Base-by-base conservation (phyloP, 2,329 filamentous ascomycete genomes). In the Exophiala oligosperma region DNA sequence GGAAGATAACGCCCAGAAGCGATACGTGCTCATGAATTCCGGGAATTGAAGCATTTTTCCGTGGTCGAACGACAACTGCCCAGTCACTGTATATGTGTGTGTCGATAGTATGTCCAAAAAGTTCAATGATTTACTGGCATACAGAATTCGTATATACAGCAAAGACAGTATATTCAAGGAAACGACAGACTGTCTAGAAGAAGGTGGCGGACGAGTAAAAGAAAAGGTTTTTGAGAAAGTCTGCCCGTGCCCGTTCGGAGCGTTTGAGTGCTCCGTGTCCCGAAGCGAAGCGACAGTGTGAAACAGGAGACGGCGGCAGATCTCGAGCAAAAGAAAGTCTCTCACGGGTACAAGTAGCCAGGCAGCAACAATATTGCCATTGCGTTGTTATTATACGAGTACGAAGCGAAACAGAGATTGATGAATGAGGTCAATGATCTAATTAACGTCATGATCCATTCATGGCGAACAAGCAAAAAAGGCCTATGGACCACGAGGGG, bases 31-130 rank as follows among this genome's bases (percentile, higher is more conserved):
- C 41, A 59, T 35, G 37, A 59, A 59, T 14, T 54, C 58, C 11
- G 61, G 61, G 21, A 40, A 81, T 73, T 2, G 73, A 74, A 26
- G 77, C 65, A 64, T 76, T 76, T 54, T 73, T 17, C 17, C 17
- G 17, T 17, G 17, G 17, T 17, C 17, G 17, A 69, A 55, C 6
- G 32, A 9, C 32, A 35, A 28, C 32, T 35, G 32, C 6, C 17
- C 17, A 17, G 17, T 17, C 17, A 17, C 17, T 17, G 17, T 17
- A 17, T 17, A 17, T 17, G 17, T 17, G 17, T 35, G 32, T 35
- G 32, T 35, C 32, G 4, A 35, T 11, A 35, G 32, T 11, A 11
- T 35, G 2, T 35, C 32, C 6, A 8, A 9, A 6, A 35, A 9
- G 32, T 9, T 17, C 32, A 35, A 35, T 9, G 32, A 35, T 11